Conservation (phyloP, 2,329 filamentous ascomycete genomes). For the Fusarium floridanum region DNA sequence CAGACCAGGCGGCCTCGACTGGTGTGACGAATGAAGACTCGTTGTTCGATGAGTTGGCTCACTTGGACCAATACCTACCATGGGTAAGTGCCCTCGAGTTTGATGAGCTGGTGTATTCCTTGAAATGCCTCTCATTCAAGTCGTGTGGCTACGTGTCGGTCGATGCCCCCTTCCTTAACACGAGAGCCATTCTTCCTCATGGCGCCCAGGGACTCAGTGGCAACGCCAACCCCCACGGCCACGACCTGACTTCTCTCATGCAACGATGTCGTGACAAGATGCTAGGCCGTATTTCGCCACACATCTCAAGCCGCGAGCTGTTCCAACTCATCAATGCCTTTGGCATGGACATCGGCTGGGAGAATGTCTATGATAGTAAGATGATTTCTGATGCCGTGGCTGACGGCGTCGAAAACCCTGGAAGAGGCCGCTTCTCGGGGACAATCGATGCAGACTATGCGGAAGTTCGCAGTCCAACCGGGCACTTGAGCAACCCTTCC, state of each 20-base stretch:
- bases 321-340: slow-evolving; percentile 48
- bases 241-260: slow-evolving; percentile 49
- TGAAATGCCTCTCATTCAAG: slow-evolving; percentile 63
- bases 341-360: slow-evolving; percentile 55
- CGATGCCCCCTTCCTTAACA: slow-evolving; percentile 51
- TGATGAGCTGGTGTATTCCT: slow-evolving; percentile 48
- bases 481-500: not conserved
- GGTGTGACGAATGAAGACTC: slow-evolving; percentile 2
- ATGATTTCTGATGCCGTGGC: slow-evolving; percentile 49
- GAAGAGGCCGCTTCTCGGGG: slow-evolving; percentile 58
- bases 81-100: slow-evolving; percentile 29
- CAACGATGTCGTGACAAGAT: slow-evolving; percentile 53
- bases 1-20: slow-evolving; percentile 10
- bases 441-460: slow-evolving; percentile 39
- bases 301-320: slow-evolving; percentile 48
- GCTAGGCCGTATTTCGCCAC: slow-evolving; percentile 51
- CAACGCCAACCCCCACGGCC: slow-evolving; percentile 40
- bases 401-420: slow-evolving; percentile 54
- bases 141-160: slow-evolving; percentile 73
- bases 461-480: slow-evolving; percentile 1
- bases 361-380: slow-evolving; percentile 48
- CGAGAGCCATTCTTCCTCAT: slow-evolving; percentile 51
- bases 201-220: slow-evolving; percentile 39
- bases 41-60: slow-evolving; percentile 13
- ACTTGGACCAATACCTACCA: slow-evolving; percentile 41